Conservation (phyloP, 2,329 filamentous ascomycete genomes). For the Verticillium nubilum region DNA sequence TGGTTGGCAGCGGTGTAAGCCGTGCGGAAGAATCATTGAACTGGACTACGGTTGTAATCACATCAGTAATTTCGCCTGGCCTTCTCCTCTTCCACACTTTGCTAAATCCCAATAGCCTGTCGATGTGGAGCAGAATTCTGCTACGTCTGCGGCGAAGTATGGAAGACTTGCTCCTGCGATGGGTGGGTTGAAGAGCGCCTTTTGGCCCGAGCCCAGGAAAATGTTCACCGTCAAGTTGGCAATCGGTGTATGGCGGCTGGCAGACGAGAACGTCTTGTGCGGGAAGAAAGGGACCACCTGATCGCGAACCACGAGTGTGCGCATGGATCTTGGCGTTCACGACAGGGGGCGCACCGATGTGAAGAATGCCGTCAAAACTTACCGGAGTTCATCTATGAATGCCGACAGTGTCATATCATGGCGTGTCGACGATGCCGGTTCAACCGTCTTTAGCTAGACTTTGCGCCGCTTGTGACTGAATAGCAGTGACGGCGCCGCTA, state of each 20-base stretch:
- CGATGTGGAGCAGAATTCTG: slow-evolving; percentile 43
- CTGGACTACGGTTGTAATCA: slow-evolving; percentile 47
- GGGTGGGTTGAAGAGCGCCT: slow-evolving; percentile 6
- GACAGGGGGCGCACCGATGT: slow-evolving; percentile 28
- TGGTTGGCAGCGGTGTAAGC: slow-evolving; percentile 46
- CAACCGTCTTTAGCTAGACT: slow-evolving; percentile 31
- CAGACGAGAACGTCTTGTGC: slow-evolving; percentile 10
- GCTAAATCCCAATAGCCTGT: slow-evolving; percentile 31
- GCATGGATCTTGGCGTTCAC: slow-evolving; percentile 28
- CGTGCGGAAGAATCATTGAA: slow-evolving; percentile 43
- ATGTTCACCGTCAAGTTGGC: slow-evolving; percentile 21
- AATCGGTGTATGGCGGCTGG: background rate
- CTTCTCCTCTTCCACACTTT: background rate
- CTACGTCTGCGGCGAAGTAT: slow-evolving; percentile 36
- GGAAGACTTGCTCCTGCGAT: slow-evolving; percentile 32
- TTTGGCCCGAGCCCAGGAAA: slow-evolving; percentile 27
- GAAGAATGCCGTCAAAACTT: slow-evolving; percentile 36
- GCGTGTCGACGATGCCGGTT: slow-evolving; percentile 40
- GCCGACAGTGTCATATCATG: slow-evolving; percentile 34
- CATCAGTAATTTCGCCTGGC: slow-evolving; percentile 42
- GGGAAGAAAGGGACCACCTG: slow-evolving; percentile 18
- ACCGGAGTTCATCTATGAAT: slow-evolving; percentile 38
- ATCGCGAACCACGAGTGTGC: slow-evolving; percentile 33
- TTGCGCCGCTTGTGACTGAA: too few relatives aligned
- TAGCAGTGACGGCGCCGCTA: too few relatives aligned